A percentile compares a stretch with the other conserved stretches of the same genome.
Evolutionary conservation across 1,284 basidiomycete species (phyloP).

Genomic region (Pyrrhoderma noxium): DNA sequence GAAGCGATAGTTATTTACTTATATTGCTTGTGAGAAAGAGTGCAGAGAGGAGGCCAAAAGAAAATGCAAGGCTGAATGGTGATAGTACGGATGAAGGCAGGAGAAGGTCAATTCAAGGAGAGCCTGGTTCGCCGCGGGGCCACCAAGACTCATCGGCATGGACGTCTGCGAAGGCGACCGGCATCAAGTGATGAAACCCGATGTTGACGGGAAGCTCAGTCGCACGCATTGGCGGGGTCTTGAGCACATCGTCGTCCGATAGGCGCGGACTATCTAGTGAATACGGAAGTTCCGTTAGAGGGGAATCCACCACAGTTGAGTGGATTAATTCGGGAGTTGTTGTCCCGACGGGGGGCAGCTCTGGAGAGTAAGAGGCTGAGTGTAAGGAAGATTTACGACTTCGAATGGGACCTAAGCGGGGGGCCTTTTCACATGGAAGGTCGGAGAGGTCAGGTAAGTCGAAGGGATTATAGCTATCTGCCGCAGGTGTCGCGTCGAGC

Average conservation of each 20-base stretch:
- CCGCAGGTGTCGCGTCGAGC: conserved; percentile 35
- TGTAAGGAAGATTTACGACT: conserved; percentile 45
- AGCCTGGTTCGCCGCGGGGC: conserved; percentile 1
- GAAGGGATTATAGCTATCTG: conserved; percentile 29
- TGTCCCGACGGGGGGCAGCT: conserved; percentile 17
- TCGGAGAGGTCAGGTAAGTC: conserved; percentile 51
- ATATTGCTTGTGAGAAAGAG: too few species aligned
- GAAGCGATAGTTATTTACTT: too few species aligned
- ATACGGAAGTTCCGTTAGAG: conserved; percentile 12
- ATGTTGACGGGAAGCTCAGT: conserved; percentile 38
- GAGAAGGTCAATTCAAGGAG: not conserved
- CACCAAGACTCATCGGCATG: conserved; percentile 14
- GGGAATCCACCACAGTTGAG: conserved; percentile 20
- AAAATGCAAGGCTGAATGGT: not conserved
- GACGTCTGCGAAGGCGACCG: conserved; percentile 28
- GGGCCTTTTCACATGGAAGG: conserved; percentile 27
- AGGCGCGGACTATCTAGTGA: conserved; percentile 4
- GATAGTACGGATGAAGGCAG: not conserved
- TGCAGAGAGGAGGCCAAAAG: not conserved
- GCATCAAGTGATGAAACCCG: conserved; percentile 56
- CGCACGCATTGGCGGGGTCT: conserved; percentile 35
- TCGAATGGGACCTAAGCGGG: conserved; percentile 44
- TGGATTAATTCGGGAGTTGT: conserved; percentile 21
- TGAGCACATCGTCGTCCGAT: conserved; percentile 25
- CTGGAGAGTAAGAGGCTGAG: conserved; percentile 36